These are phyloP conservation scores for Acrocalymma vagum DNA, from an alignment of 2,329 filamentous ascomycete genomes.

Conservation along the genomic window DNA sequence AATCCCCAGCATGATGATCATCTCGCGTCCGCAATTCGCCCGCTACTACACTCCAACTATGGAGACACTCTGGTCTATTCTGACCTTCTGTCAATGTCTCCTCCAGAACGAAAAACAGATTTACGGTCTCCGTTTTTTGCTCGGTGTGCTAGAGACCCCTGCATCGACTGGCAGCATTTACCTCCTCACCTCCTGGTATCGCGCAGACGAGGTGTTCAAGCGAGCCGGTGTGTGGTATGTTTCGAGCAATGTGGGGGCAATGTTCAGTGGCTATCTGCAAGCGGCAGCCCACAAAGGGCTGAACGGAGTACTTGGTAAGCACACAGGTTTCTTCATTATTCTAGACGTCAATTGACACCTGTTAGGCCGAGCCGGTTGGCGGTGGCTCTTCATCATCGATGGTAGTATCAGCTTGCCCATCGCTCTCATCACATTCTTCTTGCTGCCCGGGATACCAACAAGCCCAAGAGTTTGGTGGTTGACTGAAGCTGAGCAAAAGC, in stretches of 20 bases:
- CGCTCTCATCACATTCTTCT: constrained; percentile 60
- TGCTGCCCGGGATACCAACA: constrained; percentile 59
- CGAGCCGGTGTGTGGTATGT: constrained; percentile 63
- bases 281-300: constrained; percentile 60
- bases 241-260: constrained; percentile 57
- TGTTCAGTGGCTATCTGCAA: constrained; percentile 64
- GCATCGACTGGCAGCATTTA: constrained; percentile 37
- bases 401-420: constrained; percentile 64
- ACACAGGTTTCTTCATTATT: not conserved
- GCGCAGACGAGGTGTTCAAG: constrained; percentile 55
- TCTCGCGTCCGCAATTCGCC: constrained; percentile 42
- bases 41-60: constrained; percentile 41
- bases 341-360: not conserved
- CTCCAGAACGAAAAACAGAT: constrained; percentile 40
- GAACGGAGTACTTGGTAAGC: constrained; percentile 45
- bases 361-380: constrained; percentile 55
- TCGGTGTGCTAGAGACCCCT: constrained; percentile 36
- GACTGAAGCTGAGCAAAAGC: constrained; percentile 33
- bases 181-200: constrained; percentile 48
- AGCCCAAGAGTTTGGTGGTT: constrained; percentile 60
- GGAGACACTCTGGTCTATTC: constrained; percentile 44
- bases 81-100: constrained; percentile 42
- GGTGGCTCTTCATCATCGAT: constrained; percentile 64
- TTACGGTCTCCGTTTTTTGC: constrained; percentile 43
- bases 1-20: constrained; percentile 40